Percentiles rank a stretch among this genome's conserved stretches.
Evolutionary conservation across 208 protist species (phyloP).

Genomic region (Naegleria lovaniensis): DNA sequence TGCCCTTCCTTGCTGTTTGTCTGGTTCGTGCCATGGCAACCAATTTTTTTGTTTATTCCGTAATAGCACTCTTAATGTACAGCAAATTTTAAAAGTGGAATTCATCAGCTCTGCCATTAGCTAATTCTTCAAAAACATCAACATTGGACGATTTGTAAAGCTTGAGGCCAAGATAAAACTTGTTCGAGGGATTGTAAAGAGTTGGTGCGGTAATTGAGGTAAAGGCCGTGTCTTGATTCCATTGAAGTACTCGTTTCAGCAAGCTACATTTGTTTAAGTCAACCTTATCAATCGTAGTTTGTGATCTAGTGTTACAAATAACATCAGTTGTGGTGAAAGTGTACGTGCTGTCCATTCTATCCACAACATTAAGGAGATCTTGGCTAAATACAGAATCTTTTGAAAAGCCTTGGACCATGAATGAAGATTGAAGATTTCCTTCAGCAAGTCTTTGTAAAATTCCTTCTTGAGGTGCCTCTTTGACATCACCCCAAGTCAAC

Average conservation of each 20-base stretch:
- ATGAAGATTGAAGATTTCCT: not conserved
- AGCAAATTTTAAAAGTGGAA: slow-evolving; percentile 1
- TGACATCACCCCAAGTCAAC: not conserved
- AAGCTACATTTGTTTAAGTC: not conserved
- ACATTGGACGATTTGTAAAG: not conserved
- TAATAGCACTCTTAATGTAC: too few relatives aligned
- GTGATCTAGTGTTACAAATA: not conserved
- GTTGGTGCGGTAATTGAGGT: not conserved
- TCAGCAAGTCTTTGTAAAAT: not conserved
- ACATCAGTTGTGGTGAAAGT: not conserved
- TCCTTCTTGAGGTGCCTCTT: not conserved
- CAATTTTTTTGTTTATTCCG: too few relatives aligned
- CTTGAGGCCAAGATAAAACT: not conserved
- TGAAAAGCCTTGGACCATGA: not conserved
- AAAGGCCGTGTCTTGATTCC: not conserved
- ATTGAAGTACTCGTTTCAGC: not conserved
- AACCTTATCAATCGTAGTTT: not conserved
- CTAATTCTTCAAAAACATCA: not conserved
- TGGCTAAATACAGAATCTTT: not conserved
- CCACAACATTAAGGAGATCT: not conserved
- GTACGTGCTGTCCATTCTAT: not conserved
- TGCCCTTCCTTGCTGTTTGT: too few relatives aligned
- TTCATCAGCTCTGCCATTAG: not conserved
- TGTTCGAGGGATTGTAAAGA: not conserved
- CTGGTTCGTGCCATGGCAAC: too few relatives aligned